Percentiles rank a stretch among this genome's conserved stretches.
Evolutionary conservation across 1,139 yeast genomes (phyloP).

Genomic region (Meyerozyma carpophila): DNA sequence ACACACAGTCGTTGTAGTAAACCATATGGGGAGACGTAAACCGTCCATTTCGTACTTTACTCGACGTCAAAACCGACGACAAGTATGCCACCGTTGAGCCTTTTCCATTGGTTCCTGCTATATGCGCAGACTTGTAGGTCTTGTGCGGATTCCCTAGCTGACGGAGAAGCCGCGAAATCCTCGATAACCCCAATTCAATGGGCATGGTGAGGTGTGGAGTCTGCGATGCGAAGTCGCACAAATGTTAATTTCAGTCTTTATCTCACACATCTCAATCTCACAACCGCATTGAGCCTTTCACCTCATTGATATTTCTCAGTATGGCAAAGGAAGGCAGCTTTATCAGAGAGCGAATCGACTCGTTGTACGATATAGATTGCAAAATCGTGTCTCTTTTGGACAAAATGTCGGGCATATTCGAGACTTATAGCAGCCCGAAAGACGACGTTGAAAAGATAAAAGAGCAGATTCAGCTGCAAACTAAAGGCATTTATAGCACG

Average conservation of each 20-base stretch:
- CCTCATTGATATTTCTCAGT: background rate
- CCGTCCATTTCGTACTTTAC: conserved; percentile 56
- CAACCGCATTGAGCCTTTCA: background rate
- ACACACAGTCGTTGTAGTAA: conserved; percentile 68
- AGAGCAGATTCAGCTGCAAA: conserved; percentile 22
- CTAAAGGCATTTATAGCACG: conserved; percentile 28
- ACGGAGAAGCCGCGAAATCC: conserved; percentile 53
- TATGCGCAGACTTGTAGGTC: conserved; percentile 60
- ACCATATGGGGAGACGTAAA: conserved; percentile 86
- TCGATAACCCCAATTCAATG: conserved; percentile 56
- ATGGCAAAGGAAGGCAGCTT: conserved; percentile 16
- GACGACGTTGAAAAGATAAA: conserved; percentile 13
- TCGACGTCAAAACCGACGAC: conserved; percentile 51
- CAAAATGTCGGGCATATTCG: conserved; percentile 31
- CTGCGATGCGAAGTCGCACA: background rate
- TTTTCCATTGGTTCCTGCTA: conserved; percentile 94
- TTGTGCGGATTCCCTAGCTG: conserved; percentile 66
- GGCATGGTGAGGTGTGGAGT: conserved; percentile 19
- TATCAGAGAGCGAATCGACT: conserved; percentile 41
- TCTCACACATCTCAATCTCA: background rate
- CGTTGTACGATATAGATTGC: conserved; percentile 39
- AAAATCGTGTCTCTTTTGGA: conserved; percentile 42
- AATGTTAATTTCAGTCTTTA: background rate
- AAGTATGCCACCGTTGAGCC: conserved; percentile 85
- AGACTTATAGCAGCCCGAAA: conserved; percentile 26